Base-by-base conservation (phyloP, 805 yeast species). In the Candida tallmaniae region DNA sequence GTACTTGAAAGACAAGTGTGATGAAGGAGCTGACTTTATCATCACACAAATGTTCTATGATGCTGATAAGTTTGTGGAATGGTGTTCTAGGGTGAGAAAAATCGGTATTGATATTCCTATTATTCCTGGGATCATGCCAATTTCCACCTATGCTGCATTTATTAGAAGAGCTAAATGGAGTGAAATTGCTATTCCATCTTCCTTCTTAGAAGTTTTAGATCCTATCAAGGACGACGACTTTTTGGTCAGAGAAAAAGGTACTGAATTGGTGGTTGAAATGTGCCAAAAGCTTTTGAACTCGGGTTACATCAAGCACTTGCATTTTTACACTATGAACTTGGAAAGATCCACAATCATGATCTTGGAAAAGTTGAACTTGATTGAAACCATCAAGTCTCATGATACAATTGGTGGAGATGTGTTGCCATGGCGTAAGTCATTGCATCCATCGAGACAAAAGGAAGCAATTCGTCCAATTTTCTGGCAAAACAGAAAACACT, bases 101-200 rank as follows among this genome's bases (percentile, higher is more conserved):
- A 65, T 67, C 15, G 97, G 96, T 15, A 74, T 93, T 44, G 68
- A 69, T 25, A 78, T 85, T 34, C 97, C 97, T 19, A 84, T 93
- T 45, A 81, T 93, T 40, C 98, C 98, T 1, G 98, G 98, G 10
- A 88, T 93, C 59, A 93, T 93, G 98, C 98, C 98, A 15, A 89
- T 93, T 39, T 80, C 95, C n/a, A 86, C 96, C 3, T 89, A 90
- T 61, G 83, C 94, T 17, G 78, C 96, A 3, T 93, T 93, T 56
- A 60, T 88, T 43, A 81, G 98, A 66, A 78, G 98, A 57, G 96
- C 96, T 13, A 78, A 78, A 35, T 93, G 98, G 98, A 87, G 95
- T 40, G 83, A 84, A 51, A 80, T 93, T 48, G 60, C 73, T 26
- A 72, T 93, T 39, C 98, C 98, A 3, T 71, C 73, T 40, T 70